A percentile compares a stretch with the other conserved stretches of the same genome.
phyloP scores from a whole-genome alignment of 1,284 basidiomycete species.

The Tylopilus sp. region DNA sequence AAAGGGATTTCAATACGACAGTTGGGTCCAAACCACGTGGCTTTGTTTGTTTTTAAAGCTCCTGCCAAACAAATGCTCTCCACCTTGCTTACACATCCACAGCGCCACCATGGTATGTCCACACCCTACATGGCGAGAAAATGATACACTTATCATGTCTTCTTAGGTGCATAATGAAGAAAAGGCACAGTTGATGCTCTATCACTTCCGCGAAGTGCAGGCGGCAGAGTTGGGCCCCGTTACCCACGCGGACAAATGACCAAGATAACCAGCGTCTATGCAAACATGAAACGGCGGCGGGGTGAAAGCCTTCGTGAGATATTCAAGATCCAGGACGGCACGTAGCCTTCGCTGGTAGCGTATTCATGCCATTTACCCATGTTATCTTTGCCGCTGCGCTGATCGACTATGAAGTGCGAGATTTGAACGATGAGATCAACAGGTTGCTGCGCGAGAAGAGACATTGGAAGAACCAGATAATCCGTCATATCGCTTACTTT shows the following conservation, averaged over 20 bases:
- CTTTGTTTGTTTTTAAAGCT: slow-evolving; percentile 26
- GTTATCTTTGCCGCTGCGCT: slow-evolving; percentile 61
- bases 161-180: slow-evolving; percentile 90
- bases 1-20: too few species aligned
- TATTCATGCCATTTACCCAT: background rate
- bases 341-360: slow-evolving; percentile 28
- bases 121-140: background rate
- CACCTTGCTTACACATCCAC: background rate
- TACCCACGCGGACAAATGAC: slow-evolving; percentile 74
- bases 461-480: slow-evolving; percentile 96
- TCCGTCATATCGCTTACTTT: too few species aligned
- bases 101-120: slow-evolving; percentile 19
- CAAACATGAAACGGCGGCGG: slow-evolving; percentile 93
- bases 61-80: slow-evolving; percentile 25
- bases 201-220: slow-evolving; percentile 96
- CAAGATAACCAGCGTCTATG: slow-evolving; percentile 85
- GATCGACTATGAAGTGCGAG: slow-evolving; percentile 94
- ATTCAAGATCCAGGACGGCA: slow-evolving; percentile 93
- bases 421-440: slow-evolving; percentile 93
- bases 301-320: slow-evolving; percentile 94
- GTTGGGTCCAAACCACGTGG: slow-evolving; percentile 18
- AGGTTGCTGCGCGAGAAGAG: slow-evolving; percentile 90
- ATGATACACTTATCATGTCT: background rate
- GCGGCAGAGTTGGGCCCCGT: slow-evolving; percentile 90
- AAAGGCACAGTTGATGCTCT: slow-evolving; percentile 97